Base-by-base conservation (phyloP, 2,329 filamentous ascomycete genomes). In the Huntiella omanensis region DNA sequence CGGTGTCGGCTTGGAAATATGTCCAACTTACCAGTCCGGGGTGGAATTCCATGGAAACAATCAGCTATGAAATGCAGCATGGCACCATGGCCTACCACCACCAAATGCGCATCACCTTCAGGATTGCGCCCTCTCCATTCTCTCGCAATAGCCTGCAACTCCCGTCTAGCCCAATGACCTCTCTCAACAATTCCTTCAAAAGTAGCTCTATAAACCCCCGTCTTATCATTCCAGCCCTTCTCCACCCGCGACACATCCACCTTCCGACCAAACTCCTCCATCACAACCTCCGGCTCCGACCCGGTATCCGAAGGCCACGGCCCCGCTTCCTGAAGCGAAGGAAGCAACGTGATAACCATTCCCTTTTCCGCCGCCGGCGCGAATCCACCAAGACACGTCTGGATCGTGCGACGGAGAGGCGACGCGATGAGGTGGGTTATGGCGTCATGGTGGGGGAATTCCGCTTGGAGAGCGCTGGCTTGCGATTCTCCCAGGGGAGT, bases 21-120 rank as follows among this genome's bases (percentile, higher is more conserved):
- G 11, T n/a, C 39, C 6, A 28, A 57, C 65, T 47, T 59, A 69
- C 67, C 63, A 49, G 50, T 52, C 0, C 55, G 54, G 3, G 65
- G 54, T 54, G 62, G 58, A 17, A 71, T 69, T 37, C 76, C 80
- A 46, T 75, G 67, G 75, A 78, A 92, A 55, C 93, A 85, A 53
- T 86, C 74, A 0, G 83, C 91, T 52, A 94, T 64, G 55, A 84
- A 92, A 59, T 94, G 86, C 55, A 93, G 58, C 54, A 87, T 82
- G 1, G 81, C 83, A 1, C 86, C 86, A 55, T 93, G 86, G 3
- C 83, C 80, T 5, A 92, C 83, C 2, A 86, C 68, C 0, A 80
- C 75, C 22, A 93, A 72, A 54, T 88, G 72, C 3, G 64, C 66
- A 36, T 56, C 62, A 1, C 58, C 58, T 28, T 43, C 42, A 4